phyloP scores from a whole-genome alignment of 345 rosid species.

The Conringia planisiliqua region DNA sequence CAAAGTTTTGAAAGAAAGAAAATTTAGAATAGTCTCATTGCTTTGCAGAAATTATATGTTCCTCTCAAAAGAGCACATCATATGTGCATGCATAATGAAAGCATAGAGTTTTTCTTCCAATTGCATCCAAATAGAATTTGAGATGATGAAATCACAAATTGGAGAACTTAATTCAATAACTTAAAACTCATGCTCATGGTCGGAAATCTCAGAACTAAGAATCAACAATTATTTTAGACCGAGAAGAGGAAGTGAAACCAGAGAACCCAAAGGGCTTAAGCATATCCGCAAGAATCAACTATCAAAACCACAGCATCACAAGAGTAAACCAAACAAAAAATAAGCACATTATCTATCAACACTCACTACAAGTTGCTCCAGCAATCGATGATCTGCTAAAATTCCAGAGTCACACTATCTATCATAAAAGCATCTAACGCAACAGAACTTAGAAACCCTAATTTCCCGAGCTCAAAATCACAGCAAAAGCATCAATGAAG shows the following conservation, averaged over 20 bases:
- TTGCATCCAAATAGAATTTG: background rate
- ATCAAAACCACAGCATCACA: background rate
- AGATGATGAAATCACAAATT: background rate
- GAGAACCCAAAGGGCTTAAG: background rate
- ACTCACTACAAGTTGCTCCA: background rate
- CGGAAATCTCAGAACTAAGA: background rate
- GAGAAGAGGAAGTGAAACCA: background rate
- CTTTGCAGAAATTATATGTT: background rate
- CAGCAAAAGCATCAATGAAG: background rate
- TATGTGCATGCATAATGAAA: background rate
- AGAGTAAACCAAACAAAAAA: background rate
- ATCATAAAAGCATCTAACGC: background rate
- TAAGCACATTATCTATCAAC: conserved; percentile 4
- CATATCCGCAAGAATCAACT: background rate
- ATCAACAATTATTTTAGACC: background rate
- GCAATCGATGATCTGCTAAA: background rate
- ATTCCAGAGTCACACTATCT: background rate
- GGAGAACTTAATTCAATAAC: background rate
- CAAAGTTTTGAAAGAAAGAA: background rate
- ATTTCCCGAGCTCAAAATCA: background rate
- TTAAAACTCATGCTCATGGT: background rate
- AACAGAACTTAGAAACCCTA: background rate
- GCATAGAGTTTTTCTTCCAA: background rate
- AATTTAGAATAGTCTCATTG: background rate
- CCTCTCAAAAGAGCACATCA: background rate